phyloP scores from a whole-genome alignment of 179 eudicot genomes.

The Vitellaria paradoxa region DNA sequence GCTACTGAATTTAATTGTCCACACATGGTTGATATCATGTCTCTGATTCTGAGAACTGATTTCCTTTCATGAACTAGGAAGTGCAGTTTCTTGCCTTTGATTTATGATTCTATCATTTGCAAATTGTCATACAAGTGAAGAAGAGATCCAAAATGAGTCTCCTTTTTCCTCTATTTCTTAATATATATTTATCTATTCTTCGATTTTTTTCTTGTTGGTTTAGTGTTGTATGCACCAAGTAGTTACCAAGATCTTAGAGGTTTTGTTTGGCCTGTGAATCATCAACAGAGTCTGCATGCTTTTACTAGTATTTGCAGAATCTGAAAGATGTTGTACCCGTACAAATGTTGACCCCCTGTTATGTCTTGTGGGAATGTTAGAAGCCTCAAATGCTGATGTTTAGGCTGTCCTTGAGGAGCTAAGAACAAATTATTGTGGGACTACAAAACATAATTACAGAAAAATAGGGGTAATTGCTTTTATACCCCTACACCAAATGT shows the following conservation, averaged over 20 bases:
- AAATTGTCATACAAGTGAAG: neutral
- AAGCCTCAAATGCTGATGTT: constrained; percentile 1
- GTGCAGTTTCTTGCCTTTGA: neutral
- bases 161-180: neutral
- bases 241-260: neutral
- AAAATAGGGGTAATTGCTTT: neutral
- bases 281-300: neutral
- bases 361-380: neutral
- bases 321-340: neutral
- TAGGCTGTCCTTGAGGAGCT: neutral
- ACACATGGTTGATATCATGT: neutral
- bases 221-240: neutral
- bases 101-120: neutral
- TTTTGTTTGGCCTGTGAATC: neutral
- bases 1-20: neutral
- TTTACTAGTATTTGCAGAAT: neutral
- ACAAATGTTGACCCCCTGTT: neutral
- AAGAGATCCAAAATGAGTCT: neutral
- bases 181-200: neutral
- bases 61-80: neutral
- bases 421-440: neutral
- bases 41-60: neutral
- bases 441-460: neutral
- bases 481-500: neutral
- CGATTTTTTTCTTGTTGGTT: neutral